Percentiles rank a stretch among this genome's conserved stretches.
These are phyloP conservation scores for Hymenoscyphus occultus DNA, from an alignment of 2,329 filamentous ascomycete genomes.

Conservation along the genomic window DNA sequence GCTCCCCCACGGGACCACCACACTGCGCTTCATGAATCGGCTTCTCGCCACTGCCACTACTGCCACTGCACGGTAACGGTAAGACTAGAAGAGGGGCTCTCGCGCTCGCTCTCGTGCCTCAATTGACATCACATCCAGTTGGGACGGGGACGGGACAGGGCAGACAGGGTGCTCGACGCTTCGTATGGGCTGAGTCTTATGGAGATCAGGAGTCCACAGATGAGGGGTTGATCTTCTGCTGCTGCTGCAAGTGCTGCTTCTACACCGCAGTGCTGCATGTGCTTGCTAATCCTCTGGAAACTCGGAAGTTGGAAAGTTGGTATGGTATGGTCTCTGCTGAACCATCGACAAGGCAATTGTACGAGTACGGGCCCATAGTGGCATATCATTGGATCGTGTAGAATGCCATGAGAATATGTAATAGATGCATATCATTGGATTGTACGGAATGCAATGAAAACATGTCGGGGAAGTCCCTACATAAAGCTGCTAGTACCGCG, in stretches of 20 bases:
- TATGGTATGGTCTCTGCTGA: background rate
- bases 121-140: background rate
- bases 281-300: background rate
- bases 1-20: background rate
- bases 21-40: background rate
- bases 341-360: background rate
- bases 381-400: too few relatives aligned
- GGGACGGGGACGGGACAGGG: too few relatives aligned
- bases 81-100: background rate
- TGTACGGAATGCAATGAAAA: background rate
- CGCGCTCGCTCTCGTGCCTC: too few relatives aligned
- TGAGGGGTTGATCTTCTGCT: background rate
- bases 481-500: background rate
- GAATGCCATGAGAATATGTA: too few relatives aligned
- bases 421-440: background rate
- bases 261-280: too few relatives aligned
- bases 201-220: too few relatives aligned
- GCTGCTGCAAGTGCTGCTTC: background rate
- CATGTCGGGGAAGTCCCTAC: background rate
- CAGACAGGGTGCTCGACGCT: conserved; percentile 3
- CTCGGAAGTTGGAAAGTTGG: background rate
- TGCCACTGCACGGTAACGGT: background rate
- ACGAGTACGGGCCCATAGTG: too few relatives aligned
- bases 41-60: background rate
- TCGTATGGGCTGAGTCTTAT: background rate